Evolutionary conservation across 2,329 filamentous ascomycete species (phyloP), one percentile per base, ranked within the genome.

Genomic region (Colletotrichum incanum): DNA sequence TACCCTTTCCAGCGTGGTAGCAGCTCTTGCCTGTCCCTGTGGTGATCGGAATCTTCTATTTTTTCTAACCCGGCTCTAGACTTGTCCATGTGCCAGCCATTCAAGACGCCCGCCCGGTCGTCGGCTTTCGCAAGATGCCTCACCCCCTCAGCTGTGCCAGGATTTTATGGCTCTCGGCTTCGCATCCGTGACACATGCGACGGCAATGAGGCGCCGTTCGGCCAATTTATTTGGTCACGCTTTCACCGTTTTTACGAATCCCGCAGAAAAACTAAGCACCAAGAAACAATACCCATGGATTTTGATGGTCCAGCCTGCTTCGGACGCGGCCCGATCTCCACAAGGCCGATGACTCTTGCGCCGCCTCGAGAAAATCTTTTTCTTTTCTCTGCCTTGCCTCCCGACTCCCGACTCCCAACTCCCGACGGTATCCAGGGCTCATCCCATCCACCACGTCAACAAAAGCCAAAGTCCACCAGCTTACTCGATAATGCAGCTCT

Each of bases 21-120:
- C 39, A 60, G 34, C 47, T 58, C 50, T 56, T 63, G 59, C 59
- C 65, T 70, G 70, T 72, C 70, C 70, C 70, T 72, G 70, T 59
- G 65, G 54, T 70, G 70, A 72, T 72, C 70, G 66, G 59, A 72
- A 65, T 65, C 11, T 72, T 70, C 70, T 69, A 72, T 72, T 50
- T 64, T 69, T 49, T 55, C 47, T n/a, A 56, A 31, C 43, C 39
- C 23, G 45, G 59, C 60, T 66, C 62, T 70, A 49, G 52, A 60
- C 61, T 64, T 60, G 43, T 31, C 39, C 65, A 60, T 61, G 18
- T n/a, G 14, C 26, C 34, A 26, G 12, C 50, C 26, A 31, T n/a
- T 16, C 23, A 26, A 18, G 45, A 8, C 28, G 43, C 26, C 7
- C 39, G 41, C 23, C 45, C 39, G 26, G 39, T 28, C 41, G 37